Conservation (phyloP, 441 rosid species). For the Euphorbia celastroides region DNA sequence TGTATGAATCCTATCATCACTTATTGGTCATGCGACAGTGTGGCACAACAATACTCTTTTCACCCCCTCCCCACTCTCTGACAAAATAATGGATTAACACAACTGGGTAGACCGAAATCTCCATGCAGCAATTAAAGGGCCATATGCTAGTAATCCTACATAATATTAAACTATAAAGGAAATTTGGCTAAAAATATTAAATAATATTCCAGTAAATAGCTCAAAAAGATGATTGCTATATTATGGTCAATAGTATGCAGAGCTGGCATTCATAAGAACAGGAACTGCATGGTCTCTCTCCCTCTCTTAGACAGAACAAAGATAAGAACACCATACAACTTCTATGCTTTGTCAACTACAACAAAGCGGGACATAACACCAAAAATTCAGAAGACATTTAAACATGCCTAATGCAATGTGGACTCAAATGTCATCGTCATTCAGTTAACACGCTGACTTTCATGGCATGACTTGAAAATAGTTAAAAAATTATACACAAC, state of each 20-base stretch:
- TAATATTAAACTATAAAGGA: not conserved
- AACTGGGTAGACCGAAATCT: not conserved
- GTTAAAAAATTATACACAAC: not conserved
- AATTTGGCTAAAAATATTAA: not conserved
- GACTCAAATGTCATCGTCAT: not conserved
- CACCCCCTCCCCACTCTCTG: not conserved
- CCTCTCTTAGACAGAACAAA: not conserved
- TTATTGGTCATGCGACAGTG: conserved; percentile 3
- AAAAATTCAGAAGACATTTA: not conserved
- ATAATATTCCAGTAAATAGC: not conserved
- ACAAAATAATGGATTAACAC: not conserved
- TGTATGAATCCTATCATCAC: conserved; percentile 6
- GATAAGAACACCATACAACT: not conserved
- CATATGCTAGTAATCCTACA: not conserved
- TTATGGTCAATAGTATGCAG: not conserved
- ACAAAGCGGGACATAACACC: not conserved
- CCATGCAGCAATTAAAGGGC: not conserved
- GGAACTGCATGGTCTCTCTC: not conserved
- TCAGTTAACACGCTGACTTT: not conserved
- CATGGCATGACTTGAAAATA: not conserved
- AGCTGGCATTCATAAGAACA: not conserved
- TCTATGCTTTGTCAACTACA: not conserved
- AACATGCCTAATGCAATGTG: not conserved
- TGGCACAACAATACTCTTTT: not conserved
- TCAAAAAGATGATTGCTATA: not conserved